Percentiles rank a stretch among this genome's conserved stretches.
These are phyloP conservation scores for Panaeolus cyanescens DNA, from an alignment of 768 basidiomycete species.

Conservation along the genomic window DNA sequence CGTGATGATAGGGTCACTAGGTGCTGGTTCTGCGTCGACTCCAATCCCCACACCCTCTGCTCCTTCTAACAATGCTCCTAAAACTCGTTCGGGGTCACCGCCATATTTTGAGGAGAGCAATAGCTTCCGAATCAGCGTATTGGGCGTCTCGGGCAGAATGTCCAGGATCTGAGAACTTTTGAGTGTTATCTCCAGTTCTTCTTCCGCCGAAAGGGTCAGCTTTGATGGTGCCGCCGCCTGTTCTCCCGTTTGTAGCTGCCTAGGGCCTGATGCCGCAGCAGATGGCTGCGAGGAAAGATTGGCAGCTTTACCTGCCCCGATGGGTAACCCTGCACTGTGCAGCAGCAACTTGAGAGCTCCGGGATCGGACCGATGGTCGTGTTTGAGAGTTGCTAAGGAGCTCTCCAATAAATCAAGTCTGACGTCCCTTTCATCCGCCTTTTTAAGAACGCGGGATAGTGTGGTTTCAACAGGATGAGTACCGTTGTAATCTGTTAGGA, in stretches of 20 bases:
- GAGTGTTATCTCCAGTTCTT: constrained; percentile 51
- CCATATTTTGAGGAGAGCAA: constrained; percentile 51
- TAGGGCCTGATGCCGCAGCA: neutral
- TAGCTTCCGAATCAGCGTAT: constrained; percentile 59
- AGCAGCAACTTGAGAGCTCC: constrained; percentile 67
- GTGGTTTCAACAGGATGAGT: constrained; percentile 59
- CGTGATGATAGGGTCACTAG: constrained; percentile 27
- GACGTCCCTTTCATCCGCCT: constrained; percentile 54
- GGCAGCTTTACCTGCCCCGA: constrained; percentile 20
- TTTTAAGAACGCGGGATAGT: constrained; percentile 45
- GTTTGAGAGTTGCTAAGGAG: constrained; percentile 44
- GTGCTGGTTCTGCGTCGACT: constrained; percentile 33
- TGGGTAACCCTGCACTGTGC: constrained; percentile 55
- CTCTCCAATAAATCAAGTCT: constrained; percentile 59
- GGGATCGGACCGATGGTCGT: constrained; percentile 33
- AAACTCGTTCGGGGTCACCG: constrained; percentile 61
- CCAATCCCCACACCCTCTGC: constrained; percentile 25
- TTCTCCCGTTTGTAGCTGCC: constrained; percentile 46
- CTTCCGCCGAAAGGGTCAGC: constrained; percentile 10
- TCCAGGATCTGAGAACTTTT: constrained; percentile 74
- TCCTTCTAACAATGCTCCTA: constrained; percentile 77
- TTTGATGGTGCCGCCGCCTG: constrained; percentile 18
- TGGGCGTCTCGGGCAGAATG: constrained; percentile 65
- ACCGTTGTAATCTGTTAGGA: constrained; percentile 74
- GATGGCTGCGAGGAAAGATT: neutral